Evolutionary conservation across 2,329 filamentous ascomycete species (phyloP), one percentile per base, ranked within the genome.

Genomic region (Diaporthe sp.): DNA sequence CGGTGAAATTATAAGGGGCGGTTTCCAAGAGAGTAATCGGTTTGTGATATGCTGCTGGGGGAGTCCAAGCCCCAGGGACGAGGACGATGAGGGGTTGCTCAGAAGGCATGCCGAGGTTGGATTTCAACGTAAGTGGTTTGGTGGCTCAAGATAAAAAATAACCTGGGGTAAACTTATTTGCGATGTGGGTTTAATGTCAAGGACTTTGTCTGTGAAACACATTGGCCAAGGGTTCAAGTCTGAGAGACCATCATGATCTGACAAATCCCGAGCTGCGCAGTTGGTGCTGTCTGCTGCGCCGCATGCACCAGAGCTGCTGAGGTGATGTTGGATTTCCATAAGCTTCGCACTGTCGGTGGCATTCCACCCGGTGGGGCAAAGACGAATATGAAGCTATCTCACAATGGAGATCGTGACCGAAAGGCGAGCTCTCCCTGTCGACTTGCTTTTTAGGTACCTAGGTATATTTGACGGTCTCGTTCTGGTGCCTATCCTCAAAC

Each of bases 1-100:
- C 68, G 2, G 68, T 59, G 28, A 28, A 71, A 34, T 59, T 59
- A 19, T 71, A 59, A n/a, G 68, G 68, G 6, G 53, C 4, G 9
- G 7, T n/a, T 44, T 58, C 53, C 39, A 71, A 44, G 37, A 71
- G 37, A 22, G 17, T 44, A 10, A 58, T 39, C 7, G 58, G 68
- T n/a, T 71, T 71, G 68, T 71, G 53, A 22, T 71, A 71, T 71
- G 68, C n/a, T n/a, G 53, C 7, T 22, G 68, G 68, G 28, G 67
- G 39, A 10, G 68, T 71, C 68, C 51, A 71, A 13, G 68, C 68
- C n/a, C 68, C 68, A 44, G 68, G 68, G 68, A 71, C 68, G 15
- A 71, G 39, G 28, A 71, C 51, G 22, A 71, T 42, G 9, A 46
- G 19, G 53, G 68, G 51, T 28, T 67, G 9, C 13, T 28, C 51